These are phyloP conservation scores for Oryza officinalis DNA, from an alignment of 176 grass and related monocot species.

Conservation along the genomic window DNA sequence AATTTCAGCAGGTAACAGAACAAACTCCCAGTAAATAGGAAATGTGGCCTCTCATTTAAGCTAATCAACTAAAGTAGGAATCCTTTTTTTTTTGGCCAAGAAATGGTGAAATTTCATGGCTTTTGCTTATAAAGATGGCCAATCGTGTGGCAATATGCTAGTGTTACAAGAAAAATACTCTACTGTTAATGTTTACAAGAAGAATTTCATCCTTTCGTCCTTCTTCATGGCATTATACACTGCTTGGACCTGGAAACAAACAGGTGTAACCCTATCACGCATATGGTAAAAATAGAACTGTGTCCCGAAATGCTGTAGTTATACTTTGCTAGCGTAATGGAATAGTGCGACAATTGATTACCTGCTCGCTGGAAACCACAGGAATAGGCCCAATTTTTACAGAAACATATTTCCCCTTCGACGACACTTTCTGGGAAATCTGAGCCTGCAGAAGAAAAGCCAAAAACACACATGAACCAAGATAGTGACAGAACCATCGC, in stretches of 20 bases:
- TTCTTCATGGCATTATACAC: slow-evolving; percentile 86
- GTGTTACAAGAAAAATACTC: background rate
- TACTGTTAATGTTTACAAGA: slow-evolving; percentile 44
- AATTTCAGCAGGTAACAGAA: background rate
- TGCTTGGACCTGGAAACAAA: slow-evolving; percentile 62
- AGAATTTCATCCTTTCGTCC: slow-evolving; percentile 82
- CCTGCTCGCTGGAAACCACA: slow-evolving; percentile 81
- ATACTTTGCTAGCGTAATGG: background rate
- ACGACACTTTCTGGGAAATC: slow-evolving; percentile 70
- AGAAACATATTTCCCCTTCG: slow-evolving; percentile 76
- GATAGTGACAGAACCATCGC: background rate
- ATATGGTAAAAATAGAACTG: background rate
- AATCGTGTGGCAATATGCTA: background rate
- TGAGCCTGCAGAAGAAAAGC: slow-evolving; percentile 44
- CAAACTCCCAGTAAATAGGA: background rate
- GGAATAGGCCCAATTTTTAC: slow-evolving; percentile 80
- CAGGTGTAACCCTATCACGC: background rate
- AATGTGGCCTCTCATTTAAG: background rate
- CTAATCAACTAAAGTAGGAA: background rate
- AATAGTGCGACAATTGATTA: background rate
- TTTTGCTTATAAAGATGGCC: background rate
- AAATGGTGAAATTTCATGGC: background rate
- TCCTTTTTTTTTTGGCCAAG: background rate
- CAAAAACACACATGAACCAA: background rate
- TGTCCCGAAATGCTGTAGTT: background rate